These are phyloP conservation scores for Stentor roeselii DNA, from an alignment of 73 alveolate genomes.

Conservation along the genomic window DNA sequence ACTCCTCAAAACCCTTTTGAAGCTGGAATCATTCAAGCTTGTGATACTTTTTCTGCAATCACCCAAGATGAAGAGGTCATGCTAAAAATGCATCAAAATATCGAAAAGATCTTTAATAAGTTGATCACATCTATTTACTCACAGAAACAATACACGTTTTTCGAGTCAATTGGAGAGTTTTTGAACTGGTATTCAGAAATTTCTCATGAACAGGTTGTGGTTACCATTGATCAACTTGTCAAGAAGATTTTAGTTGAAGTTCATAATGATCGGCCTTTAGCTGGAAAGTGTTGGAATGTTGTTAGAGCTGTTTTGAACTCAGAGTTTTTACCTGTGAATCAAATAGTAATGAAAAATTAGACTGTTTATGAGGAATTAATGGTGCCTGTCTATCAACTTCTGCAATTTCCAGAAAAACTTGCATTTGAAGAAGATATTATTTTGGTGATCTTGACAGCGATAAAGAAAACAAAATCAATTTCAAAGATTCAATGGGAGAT, in stretches of 20 bases:
- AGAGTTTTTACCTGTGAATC: too few species aligned
- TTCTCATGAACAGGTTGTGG: neutral
- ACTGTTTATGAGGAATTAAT: neutral
- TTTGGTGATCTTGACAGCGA: neutral
- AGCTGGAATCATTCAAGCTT: conserved; percentile 11
- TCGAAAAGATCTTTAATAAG: neutral
- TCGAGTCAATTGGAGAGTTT: conserved; percentile 20
- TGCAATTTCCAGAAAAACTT: neutral
- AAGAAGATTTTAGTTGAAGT: neutral
- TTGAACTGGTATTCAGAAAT: neutral
- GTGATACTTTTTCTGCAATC: conserved; percentile 25
- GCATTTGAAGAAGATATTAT: conserved; percentile 27
- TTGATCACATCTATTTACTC: neutral
- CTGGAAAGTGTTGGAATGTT: conserved; percentile 12
- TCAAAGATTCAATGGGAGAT: conserved; percentile 27
- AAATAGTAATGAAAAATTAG: too few species aligned
- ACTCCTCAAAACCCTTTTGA: neutral
- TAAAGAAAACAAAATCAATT: conserved; percentile 4
- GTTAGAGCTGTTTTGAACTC: conserved; percentile 1
- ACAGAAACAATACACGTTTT: neutral
- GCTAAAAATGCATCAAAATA: neutral
- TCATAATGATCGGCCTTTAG: neutral
- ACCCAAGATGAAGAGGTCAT: conserved; percentile 24
- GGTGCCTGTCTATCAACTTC: neutral
- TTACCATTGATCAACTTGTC: neutral